phyloP scores from a whole-genome alignment of 768 basidiomycete genomes.

The Megacollybia marginata region DNA sequence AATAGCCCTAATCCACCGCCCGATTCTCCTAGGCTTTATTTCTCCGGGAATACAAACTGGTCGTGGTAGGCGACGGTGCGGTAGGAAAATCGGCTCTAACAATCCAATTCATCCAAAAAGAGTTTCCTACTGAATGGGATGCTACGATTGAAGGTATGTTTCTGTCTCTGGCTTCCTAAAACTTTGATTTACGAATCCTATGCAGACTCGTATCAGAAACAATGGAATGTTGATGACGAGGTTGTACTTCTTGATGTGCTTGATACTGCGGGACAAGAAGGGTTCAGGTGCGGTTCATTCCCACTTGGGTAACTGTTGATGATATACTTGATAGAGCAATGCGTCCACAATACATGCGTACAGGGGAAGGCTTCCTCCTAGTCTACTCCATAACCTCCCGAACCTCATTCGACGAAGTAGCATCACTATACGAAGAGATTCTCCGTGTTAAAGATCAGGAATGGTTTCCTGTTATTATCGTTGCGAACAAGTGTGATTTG shows the following conservation, averaged over 20 bases:
- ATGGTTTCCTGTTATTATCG: constrained; percentile 88
- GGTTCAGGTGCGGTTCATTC: constrained; percentile 66
- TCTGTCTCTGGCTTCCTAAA: not conserved
- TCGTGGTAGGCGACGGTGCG: constrained; percentile 75
- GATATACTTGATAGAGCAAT: constrained; percentile 60
- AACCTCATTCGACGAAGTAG: constrained; percentile 96
- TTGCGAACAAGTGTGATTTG: constrained; percentile 95
- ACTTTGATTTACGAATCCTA: constrained; percentile 1
- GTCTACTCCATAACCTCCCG: constrained; percentile 97
- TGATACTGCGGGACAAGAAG: constrained; percentile 96
- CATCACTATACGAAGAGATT: constrained; percentile 93
- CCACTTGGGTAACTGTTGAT: constrained; percentile 3
- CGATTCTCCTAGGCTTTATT: constrained; percentile 40
- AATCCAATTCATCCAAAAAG: constrained; percentile 95
- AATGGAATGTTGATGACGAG: constrained; percentile 94
- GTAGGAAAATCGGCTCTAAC: constrained; percentile 90
- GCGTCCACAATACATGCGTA: constrained; percentile 99
- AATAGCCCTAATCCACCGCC: too few relatives aligned
- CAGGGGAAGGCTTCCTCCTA: constrained; percentile 94
- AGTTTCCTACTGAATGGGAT: constrained; percentile 88
- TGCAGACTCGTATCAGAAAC: constrained; percentile 91
- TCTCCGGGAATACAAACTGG: constrained; percentile 72
- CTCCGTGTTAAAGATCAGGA: constrained; percentile 95
- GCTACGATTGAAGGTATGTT: constrained; percentile 85
- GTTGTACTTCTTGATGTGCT: constrained; percentile 92